Evolutionary conservation across 305 asterid genomes (phyloP).

Genomic region (Fraxinus nigra): DNA sequence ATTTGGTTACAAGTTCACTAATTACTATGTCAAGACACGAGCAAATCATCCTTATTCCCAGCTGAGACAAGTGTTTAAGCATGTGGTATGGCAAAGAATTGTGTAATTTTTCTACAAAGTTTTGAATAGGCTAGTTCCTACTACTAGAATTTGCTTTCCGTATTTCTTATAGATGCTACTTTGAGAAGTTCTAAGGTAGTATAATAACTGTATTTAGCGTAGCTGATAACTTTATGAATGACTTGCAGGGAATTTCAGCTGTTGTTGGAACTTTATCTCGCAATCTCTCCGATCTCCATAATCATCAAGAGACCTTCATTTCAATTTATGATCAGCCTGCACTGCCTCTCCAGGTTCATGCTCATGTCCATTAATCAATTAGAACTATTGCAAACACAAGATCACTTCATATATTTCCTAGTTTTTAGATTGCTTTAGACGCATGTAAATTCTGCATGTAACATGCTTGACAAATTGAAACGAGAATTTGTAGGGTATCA

Average conservation of each 20-base stretch:
- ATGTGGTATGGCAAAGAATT: slow-evolving; percentile 51
- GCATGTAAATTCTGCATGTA: neutral
- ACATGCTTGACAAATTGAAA: neutral
- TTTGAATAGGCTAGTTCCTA: neutral
- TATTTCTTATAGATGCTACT: neutral
- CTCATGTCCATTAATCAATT: slow-evolving; percentile 21
- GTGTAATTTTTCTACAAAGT: neutral
- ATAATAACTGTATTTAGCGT: neutral
- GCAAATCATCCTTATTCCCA: slow-evolving; percentile 89
- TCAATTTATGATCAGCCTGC: slow-evolving; percentile 71
- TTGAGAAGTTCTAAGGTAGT: neutral
- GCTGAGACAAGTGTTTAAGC: slow-evolving; percentile 74
- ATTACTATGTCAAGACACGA: slow-evolving; percentile 78
- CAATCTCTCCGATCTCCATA: slow-evolving; percentile 62
- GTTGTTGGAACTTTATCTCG: slow-evolving; percentile 77
- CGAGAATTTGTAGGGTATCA: neutral
- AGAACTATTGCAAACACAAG: slow-evolving; percentile 14
- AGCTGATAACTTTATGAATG: slow-evolving; percentile 10
- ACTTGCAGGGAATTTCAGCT: slow-evolving; percentile 66
- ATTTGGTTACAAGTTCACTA: slow-evolving; percentile 68
- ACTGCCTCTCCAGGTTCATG: slow-evolving; percentile 46
- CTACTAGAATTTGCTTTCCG: neutral
- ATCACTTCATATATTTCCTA: slow-evolving; percentile 10
- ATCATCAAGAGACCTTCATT: slow-evolving; percentile 36
- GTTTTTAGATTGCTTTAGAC: neutral